phyloP scores from a whole-genome alignment of 495 filamentous ascomycete species.

The Penicillium chermesinum region DNA sequence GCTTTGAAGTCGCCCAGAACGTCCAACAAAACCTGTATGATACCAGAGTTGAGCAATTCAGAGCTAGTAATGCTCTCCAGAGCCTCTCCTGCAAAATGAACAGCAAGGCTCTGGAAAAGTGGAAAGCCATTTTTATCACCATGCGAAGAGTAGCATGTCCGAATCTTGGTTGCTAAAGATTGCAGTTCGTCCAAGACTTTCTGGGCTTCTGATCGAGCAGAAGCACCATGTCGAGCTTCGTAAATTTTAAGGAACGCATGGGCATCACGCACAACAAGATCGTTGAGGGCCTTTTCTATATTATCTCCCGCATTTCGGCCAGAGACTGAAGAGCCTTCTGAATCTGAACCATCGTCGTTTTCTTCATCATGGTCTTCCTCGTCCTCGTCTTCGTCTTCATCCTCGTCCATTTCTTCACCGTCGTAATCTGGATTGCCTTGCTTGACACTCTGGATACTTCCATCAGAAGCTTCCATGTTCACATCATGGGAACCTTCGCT shows the following conservation, averaged over 20 bases:
- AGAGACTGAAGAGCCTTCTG: constrained; percentile 57
- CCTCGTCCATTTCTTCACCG: constrained; percentile 50
- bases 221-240: constrained; percentile 66
- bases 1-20: constrained; percentile 64
- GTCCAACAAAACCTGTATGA: constrained; percentile 76
- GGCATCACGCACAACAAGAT: constrained; percentile 68
- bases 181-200: constrained; percentile 71
- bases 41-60: constrained; percentile 82
- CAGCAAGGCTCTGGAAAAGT: constrained; percentile 71
- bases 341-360: constrained; percentile 61
- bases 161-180: constrained; percentile 62
- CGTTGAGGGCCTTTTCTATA: constrained; percentile 57
- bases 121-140: constrained; percentile 45
- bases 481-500: constrained; percentile 10
- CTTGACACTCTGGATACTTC: neutral
- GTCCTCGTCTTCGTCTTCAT: constrained; percentile 51
- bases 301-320: constrained; percentile 41
- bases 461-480: constrained; percentile 14
- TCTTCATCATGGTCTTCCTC: constrained; percentile 59
- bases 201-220: constrained; percentile 70
- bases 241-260: constrained; percentile 78
- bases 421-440: constrained; percentile 35
- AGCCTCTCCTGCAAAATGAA: constrained; percentile 83
- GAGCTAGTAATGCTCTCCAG: constrained; percentile 96
- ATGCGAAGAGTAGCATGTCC: constrained; percentile 58